Percentiles rank a stretch among this genome's conserved stretches.
Evolutionary conservation across 2,329 filamentous ascomycete genomes (phyloP).

Genomic region (Talaromyces sp.): DNA sequence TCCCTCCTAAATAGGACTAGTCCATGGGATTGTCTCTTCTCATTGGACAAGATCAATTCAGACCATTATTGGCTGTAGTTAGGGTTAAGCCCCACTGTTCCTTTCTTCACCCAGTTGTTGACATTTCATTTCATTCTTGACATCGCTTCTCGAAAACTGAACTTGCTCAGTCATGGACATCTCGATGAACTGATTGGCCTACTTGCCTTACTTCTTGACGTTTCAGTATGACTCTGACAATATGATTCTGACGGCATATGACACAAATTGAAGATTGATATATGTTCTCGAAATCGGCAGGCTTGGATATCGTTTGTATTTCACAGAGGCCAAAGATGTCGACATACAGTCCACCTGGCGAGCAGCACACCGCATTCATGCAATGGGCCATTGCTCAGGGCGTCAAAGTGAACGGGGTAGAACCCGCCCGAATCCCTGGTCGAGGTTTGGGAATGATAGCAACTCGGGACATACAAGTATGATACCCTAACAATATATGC

Average conservation of each 20-base stretch:
- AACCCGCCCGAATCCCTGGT: conserved; percentile 65
- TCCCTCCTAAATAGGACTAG: background rate
- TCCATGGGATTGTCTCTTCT: background rate
- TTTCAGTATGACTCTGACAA: background rate
- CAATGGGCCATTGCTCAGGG: conserved; percentile 67
- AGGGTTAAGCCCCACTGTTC: background rate
- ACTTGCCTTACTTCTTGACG: too few relatives aligned
- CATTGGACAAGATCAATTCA: background rate
- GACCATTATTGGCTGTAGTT: background rate
- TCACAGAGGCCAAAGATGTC: conserved; percentile 3
- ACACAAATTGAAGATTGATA: background rate
- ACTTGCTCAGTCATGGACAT: background rate
- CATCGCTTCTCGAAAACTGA: background rate
- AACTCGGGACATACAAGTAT: conserved; percentile 63
- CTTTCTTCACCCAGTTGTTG: background rate
- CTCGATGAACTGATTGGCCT: background rate
- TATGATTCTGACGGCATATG: too few relatives aligned
- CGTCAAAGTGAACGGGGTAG: conserved; percentile 66
- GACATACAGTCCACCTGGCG: conserved; percentile 28
- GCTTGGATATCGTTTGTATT: background rate
- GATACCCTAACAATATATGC: background rate
- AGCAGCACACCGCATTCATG: conserved; percentile 56
- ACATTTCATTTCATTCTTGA: conserved; percentile 1
- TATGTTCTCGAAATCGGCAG: background rate
- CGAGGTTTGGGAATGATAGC: conserved; percentile 78